Base-by-base conservation (phyloP, 1,284 basidiomycete genomes). In the Fomitopsis betulina region DNA sequence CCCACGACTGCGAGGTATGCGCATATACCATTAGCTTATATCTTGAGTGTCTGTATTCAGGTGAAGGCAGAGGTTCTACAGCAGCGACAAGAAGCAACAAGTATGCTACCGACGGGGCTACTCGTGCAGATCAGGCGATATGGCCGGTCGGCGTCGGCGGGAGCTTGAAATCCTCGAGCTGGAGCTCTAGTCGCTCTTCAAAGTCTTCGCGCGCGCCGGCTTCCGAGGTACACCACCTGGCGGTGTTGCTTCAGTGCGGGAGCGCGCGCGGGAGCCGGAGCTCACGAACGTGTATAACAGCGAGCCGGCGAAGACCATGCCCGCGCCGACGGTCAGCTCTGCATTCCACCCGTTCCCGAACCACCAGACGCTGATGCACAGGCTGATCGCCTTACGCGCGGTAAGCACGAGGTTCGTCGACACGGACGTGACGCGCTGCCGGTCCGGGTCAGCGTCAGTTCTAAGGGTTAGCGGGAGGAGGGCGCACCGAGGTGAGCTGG, bases 311-410 rank as follows among this genome's bases (percentile, higher is more conserved):
- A 88, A 87, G 12, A 91, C 87, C 79, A 89, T 81, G 9, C 70
- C 70, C 9, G 86, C 86, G 38, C 87, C 87, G 10, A 76, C 47
- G 0, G 77, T 83, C n/a, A 91, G 74, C 63, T 81, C 77, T 0
- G 67, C 58, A 65, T 88, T 87, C 84, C 86, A 87, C 5, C 79
- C 81, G 63, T 81, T 84, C 10, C 84, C 83, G 65, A 89, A 89
- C 82, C 83, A 87, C 85, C 85, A 89, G 12, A 91, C 84, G 68
- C 86, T 89, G 61, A 89, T 79, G 67, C 85, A 86, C 17, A 91
- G 76, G 63, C 85, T 87, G 57, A 89, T 67, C 7, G 87, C 87
- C 68, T 91, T 91, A 57, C 87, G 80, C 0, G 81, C 76, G 2
- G 87, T 91, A 33, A 89, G 74, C 9, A 87, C 84, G 32, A 91